Evolutionary conservation across 345 rosid species (phyloP).

Genomic region (Eucalyptus brandiana): DNA sequence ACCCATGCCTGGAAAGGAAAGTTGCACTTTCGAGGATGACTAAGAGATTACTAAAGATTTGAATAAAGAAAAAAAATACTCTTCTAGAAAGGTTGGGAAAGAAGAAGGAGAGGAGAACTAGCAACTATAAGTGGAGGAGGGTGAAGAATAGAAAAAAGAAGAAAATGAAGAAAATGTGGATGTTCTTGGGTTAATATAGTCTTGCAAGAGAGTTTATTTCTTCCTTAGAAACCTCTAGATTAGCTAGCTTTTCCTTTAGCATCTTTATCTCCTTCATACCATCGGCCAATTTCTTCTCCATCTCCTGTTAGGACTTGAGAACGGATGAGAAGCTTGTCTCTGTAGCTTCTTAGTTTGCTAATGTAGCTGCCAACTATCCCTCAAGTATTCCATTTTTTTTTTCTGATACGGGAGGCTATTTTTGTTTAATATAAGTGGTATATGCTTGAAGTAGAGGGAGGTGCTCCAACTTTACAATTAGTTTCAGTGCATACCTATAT

Average conservation of each 20-base stretch:
- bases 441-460: conserved; percentile 37
- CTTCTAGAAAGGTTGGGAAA: background rate
- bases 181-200: too few species aligned
- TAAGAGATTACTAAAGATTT: too few species aligned
- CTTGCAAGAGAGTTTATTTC: conserved; percentile 33
- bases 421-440: conserved; percentile 60
- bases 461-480: conserved; percentile 20
- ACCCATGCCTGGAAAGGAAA: background rate
- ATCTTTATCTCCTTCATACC: conserved; percentile 65
- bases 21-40: background rate
- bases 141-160: background rate
- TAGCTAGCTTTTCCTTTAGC: conserved; percentile 69
- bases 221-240: conserved; percentile 67
- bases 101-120: too few species aligned
- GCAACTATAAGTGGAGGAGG: too few species aligned
- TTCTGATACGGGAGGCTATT: conserved; percentile 33
- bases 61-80: background rate
- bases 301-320: conserved; percentile 62
- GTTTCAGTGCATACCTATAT: conserved; percentile 20
- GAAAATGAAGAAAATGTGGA: background rate
- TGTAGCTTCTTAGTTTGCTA: conserved; percentile 51
- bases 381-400: conserved; percentile 34
- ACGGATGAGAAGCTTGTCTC: conserved; percentile 58
- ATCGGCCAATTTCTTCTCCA: conserved; percentile 57
- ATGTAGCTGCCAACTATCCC: conserved; percentile 57